Base-by-base conservation (phyloP, 306 rosid species). In the Pachyrhizus erosus region DNA sequence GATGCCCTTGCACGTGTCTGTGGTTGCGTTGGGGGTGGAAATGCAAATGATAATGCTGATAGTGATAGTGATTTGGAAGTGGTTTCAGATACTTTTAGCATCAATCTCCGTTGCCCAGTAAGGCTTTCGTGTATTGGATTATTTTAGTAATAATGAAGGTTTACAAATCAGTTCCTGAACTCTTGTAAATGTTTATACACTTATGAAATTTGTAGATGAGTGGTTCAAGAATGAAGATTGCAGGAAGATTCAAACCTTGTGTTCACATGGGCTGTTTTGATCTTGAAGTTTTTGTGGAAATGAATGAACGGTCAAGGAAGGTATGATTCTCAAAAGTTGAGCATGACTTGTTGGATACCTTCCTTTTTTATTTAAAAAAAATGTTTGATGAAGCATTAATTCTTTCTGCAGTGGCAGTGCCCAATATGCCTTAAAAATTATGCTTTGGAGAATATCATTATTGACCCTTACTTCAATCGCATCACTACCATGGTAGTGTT, bases 181-280 rank as follows among this genome's bases (percentile, higher is more conserved):
- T 83, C 64, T 42, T 76, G 8, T 61, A 29, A 54, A 15, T 37
- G 13, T 77, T 70, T 72, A 49, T 40, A 37, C 52, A 42, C 65
- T 79, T 84, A 43, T 86, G 69, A 69, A 73, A 74, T 77, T 39
- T 83, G 52, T 78, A 96, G 99, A 92, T 96, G 98, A 96, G 99
- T 85, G 99, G 99, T 78, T 93, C 97, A 29, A 96, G 99, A 86
- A 96, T 96, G 94, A 96, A 94, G 90, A 84, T 93, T 79, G 97
- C 99, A 72, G 99, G 98, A 86, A 91, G 99, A 86, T 96, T 96
- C 80, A 96, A 92, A 83, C 98, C 98, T 67, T 96, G 99, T 86
- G 85, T 75, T 82, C 99, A 96, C 88, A 89, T 96, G 90, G 97
- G 97, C 72, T 96, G 98, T 88, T 96, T 96, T 79, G 99, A 96